A percentile compares a stretch with the other conserved stretches of the same genome.
These are phyloP conservation scores for Closterium sp. DNA, from an alignment of 139 green algal species.

Conservation along the genomic window DNA sequence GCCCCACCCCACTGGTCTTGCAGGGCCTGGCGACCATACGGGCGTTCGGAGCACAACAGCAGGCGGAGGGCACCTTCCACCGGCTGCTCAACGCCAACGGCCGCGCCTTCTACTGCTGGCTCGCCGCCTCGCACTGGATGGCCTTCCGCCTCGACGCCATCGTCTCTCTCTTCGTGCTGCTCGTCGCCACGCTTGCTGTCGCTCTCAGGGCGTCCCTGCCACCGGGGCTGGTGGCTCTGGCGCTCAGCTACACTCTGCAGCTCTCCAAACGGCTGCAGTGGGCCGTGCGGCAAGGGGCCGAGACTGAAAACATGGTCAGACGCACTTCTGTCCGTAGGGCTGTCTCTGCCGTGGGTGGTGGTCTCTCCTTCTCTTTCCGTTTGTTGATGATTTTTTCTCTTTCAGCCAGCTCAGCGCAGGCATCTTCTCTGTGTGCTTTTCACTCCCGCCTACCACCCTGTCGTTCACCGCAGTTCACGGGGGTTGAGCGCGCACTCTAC, in stretches of 20 bases:
- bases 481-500: slow-evolving; percentile 78
- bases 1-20: not conserved
- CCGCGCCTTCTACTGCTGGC: slow-evolving; percentile 24
- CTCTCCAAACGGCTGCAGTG: slow-evolving; percentile 52
- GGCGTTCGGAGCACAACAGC: slow-evolving; percentile 18
- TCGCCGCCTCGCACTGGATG: slow-evolving; percentile 80
- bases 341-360: too few species aligned
- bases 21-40: slow-evolving; percentile 65
- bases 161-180: slow-evolving; percentile 61
- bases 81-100: slow-evolving; percentile 48
- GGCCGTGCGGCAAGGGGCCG: slow-evolving; percentile 65
- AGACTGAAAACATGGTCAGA: slow-evolving; percentile 61
- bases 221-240: slow-evolving; percentile 58
- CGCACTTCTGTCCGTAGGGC: too few species aligned
- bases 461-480: slow-evolving; percentile 71
- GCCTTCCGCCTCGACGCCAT: slow-evolving; percentile 85
- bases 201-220: not conserved
- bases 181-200: not conserved
- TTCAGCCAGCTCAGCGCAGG: slow-evolving; percentile 88
- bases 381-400: too few species aligned
- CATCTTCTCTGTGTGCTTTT: slow-evolving; percentile 67
- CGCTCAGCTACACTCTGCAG: slow-evolving; percentile 58
- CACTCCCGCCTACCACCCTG: not conserved
- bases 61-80: not conserved
- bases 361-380: too few species aligned